phyloP scores from a whole-genome alignment of 495 filamentous ascomycete species.

The Geopyxis carbonaria region DNA sequence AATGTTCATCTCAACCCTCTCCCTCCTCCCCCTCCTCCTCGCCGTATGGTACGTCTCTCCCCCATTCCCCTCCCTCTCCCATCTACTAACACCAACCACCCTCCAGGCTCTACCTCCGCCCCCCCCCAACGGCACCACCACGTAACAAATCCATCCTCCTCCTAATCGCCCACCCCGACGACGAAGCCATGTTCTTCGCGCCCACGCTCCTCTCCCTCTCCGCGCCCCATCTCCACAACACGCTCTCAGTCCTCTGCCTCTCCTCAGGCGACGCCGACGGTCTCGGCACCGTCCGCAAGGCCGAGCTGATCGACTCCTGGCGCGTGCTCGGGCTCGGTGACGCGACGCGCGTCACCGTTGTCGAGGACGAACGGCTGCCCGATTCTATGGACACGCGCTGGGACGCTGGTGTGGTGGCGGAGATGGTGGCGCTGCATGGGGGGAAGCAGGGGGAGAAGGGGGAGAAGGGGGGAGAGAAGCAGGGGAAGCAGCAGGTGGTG shows the following conservation, averaged over 20 bases:
- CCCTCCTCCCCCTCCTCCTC: constrained; percentile 38
- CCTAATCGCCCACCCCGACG: constrained; percentile 91
- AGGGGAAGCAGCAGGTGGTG: constrained; percentile 50
- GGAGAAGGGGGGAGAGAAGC: constrained; percentile 43
- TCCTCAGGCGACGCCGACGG: constrained; percentile 62
- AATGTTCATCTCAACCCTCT: too few relatives aligned
- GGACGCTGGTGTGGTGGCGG: constrained; percentile 49
- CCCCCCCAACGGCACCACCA: not conserved
- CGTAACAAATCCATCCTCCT: constrained; percentile 69
- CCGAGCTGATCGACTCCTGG: constrained; percentile 66
- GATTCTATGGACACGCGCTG: constrained; percentile 72
- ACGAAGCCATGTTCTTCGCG: constrained; percentile 99
- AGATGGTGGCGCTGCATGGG: constrained; percentile 43
- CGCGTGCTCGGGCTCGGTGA: constrained; percentile 52
- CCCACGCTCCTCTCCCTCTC: constrained; percentile 71
- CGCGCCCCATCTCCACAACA: constrained; percentile 58
- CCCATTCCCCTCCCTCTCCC: constrained; percentile 39
- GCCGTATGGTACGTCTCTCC: constrained; percentile 26
- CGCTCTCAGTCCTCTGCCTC: constrained; percentile 82
- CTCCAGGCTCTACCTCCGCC: constrained; percentile 51
- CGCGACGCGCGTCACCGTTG: constrained; percentile 58
- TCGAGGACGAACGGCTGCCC: constrained; percentile 66
- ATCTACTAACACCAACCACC: constrained; percentile 33
- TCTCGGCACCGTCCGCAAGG: constrained; percentile 61
- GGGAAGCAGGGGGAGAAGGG: constrained; percentile 54